Evolutionary conservation across 2,329 filamentous ascomycete species (phyloP), one percentile per base, ranked within the genome.

Genomic region (Phaeomoniella chlamydospora): DNA sequence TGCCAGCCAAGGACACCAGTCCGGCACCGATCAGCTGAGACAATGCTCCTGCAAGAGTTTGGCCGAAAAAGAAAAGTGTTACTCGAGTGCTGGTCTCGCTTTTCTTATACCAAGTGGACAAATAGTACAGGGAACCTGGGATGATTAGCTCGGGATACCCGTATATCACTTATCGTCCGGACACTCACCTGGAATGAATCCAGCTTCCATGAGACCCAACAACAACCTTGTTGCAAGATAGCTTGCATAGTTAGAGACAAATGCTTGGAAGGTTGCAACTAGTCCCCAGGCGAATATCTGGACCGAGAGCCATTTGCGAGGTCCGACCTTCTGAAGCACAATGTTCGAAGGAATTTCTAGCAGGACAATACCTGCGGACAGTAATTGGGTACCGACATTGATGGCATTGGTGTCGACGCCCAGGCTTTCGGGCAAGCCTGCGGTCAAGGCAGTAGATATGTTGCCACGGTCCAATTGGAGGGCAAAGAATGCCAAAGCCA

Each of bases 41-140:
- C 1, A 56, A 59, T 0, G 62, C 64, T 13, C 58, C 57, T 4
- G 66, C 68, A 11, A 70, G 56, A 46, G 68, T 62, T 44, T 70
- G 70, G 10, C 69, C 70, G 38, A 72, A 68, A 52, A 67, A 73
- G 49, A 72, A 72, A 18, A 71, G 46, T 47, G 65, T 67, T 34
- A 70, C 61, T 6, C 68, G 59, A 40, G 69, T 65, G 37, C 64
- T 66, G 0, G 64, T 65, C 46, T 73, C 69, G 3, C 56, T 54
- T 2, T 58, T 59, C 1, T 65, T 70, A 47, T 73, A 73, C 68
- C 68, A 73, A 1, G 63, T 67, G 0, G 67, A 69, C 1, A 73
- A 50, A 2, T 67, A 84, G 22, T 26, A 26, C 9, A 26, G 22
- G 6, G 22, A 26, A n/a, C 22, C 22, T 26, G 6, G n/a, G n/a